Evolutionary conservation across 1,139 yeast species (phyloP).

Genomic region (Magnusiomyces suaveolens): DNA sequence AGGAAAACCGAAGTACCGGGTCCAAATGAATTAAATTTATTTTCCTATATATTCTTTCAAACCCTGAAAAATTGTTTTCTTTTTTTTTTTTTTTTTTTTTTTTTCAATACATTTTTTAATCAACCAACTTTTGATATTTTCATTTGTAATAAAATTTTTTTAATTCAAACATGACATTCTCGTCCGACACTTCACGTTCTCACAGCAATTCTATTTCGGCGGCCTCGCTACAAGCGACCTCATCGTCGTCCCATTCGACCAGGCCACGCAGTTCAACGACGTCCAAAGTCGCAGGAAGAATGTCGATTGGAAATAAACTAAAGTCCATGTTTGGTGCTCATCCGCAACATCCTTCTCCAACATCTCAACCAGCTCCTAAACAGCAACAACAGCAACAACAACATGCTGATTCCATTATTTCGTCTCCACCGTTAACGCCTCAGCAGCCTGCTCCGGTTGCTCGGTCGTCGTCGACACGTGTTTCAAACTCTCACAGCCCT

Average conservation of each 20-base stretch:
- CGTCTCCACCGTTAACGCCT: too few relatives aligned
- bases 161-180: too few relatives aligned
- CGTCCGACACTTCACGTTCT: background rate
- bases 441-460: background rate
- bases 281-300: background rate
- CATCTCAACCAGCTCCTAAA: background rate
- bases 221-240: background rate
- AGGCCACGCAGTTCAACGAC: background rate
- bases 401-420: too few relatives aligned
- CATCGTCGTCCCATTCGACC: background rate
- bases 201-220: background rate
- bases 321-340: slow-evolving; percentile 6
- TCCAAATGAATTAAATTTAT: too few relatives aligned
- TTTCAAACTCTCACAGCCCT: background rate
- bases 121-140: too few relatives aligned
- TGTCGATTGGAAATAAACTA: slow-evolving; percentile 5
- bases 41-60: too few relatives aligned
- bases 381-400: background rate
- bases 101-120: too few relatives aligned
- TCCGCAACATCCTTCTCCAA: background rate
- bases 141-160: too few relatives aligned
- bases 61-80: too few relatives aligned
- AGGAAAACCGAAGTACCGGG: too few relatives aligned
- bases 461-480: background rate
- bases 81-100: too few relatives aligned